Conservation (phyloP, 1,284 basidiomycete species). For the Pulveroboletus sp. region DNA sequence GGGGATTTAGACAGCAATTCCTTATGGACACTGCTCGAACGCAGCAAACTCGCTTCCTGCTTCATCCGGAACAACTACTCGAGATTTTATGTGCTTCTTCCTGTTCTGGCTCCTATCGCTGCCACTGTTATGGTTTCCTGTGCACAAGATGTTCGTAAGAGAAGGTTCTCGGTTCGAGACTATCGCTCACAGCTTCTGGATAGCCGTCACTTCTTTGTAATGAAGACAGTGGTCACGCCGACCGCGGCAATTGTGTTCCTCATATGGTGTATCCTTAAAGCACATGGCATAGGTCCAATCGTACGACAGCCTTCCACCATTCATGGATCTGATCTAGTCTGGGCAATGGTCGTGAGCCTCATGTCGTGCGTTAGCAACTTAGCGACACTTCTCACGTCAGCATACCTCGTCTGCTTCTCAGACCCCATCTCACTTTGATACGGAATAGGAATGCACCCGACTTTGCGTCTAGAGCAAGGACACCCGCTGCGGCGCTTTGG, state of each 20-base stretch:
- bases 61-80: conserved; percentile 68
- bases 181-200: conserved; percentile 21
- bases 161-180: conserved; percentile 17
- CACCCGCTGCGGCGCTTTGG: conserved; percentile 65
- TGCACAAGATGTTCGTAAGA: conserved; percentile 69
- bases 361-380: conserved; percentile 83
- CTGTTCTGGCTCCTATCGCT: conserved; percentile 84
- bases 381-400: conserved; percentile 71
- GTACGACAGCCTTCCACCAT: conserved; percentile 65
- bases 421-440: conserved; percentile 18
- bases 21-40: conserved; percentile 11
- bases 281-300: conserved; percentile 81
- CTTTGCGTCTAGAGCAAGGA: conserved; percentile 74
- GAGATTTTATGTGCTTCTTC: conserved; percentile 81
- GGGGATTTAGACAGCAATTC: not conserved
- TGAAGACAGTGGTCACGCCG: conserved; percentile 75
- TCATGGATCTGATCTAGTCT: conserved; percentile 71
- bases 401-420: conserved; percentile 15
- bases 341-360: conserved; percentile 78
- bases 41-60: conserved; percentile 51
- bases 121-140: conserved; percentile 79
- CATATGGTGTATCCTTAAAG: conserved; percentile 79
- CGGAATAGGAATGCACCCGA: conserved; percentile 68
- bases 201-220: conserved; percentile 78
- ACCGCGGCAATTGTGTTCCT: conserved; percentile 79